Evolutionary conservation across 345 rosid species (phyloP).

Genomic region (Kandelia obovata): DNA sequence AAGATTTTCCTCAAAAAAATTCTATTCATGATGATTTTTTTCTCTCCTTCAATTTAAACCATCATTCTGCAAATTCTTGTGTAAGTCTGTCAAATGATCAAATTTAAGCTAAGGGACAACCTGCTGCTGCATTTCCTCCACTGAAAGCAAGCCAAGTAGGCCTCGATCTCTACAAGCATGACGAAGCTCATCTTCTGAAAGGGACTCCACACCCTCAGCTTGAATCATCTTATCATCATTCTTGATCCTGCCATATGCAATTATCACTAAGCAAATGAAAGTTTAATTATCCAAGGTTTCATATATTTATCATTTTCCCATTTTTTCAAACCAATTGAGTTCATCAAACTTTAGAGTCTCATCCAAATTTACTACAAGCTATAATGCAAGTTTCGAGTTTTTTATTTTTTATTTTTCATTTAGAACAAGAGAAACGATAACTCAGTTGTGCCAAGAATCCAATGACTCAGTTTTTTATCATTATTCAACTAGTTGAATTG

Average conservation of each 20-base stretch:
- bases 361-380: too few species aligned
- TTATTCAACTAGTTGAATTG: too few species aligned
- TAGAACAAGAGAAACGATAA: too few species aligned
- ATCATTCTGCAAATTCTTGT: conserved; percentile 5
- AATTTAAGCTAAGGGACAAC: conserved; percentile 26
- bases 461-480: too few species aligned
- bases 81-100: background rate
- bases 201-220: conserved; percentile 92
- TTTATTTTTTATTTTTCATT: too few species aligned
- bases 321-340: too few species aligned
- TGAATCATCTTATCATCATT: conserved; percentile 89
- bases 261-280: background rate
- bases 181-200: conserved; percentile 84
- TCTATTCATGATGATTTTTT: background rate
- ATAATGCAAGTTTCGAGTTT: too few species aligned
- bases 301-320: background rate
- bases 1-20: background rate
- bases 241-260: conserved; percentile 62
- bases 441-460: too few species aligned
- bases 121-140: conserved; percentile 94
- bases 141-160: conserved; percentile 80
- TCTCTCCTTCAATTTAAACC: background rate
- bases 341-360: too few species aligned
- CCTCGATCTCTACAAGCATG: conserved; percentile 97
- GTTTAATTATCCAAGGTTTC: conserved; percentile 9